These are phyloP conservation scores for Saccharomycopsis babjevae DNA, from an alignment of 805 yeast species.

Conservation along the genomic window DNA sequence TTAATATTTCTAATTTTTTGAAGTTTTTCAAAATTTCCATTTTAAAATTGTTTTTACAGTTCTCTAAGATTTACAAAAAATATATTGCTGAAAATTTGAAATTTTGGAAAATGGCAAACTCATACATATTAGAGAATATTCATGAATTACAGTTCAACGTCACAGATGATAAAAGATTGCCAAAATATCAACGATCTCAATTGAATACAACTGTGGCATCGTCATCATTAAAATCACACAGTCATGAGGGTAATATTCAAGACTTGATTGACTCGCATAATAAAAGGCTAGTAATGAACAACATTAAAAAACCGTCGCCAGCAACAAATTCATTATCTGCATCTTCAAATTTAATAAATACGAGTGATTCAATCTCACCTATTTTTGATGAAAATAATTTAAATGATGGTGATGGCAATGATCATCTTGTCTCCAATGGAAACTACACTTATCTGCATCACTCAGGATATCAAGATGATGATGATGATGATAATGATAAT, in stretches of 20 bases:
- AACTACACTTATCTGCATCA: slow-evolving; percentile 18
- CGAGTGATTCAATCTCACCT: slow-evolving; percentile 6
- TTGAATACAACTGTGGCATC: slow-evolving; percentile 1
- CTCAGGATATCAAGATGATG: slow-evolving; percentile 20
- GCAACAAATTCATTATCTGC: slow-evolving; percentile 10
- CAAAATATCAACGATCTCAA: slow-evolving; percentile 16
- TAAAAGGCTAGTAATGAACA: not conserved
- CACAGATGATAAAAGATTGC: slow-evolving; percentile 16
- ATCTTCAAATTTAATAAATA: slow-evolving; percentile 3
- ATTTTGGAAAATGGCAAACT: slow-evolving; percentile 14
- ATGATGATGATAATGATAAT: slow-evolving; percentile 3
- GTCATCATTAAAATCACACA: not conserved
- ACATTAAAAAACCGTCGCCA: not conserved
- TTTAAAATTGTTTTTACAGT: slow-evolving; percentile 24
- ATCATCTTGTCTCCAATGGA: slow-evolving; percentile 18
- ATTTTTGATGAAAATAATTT: slow-evolving; percentile 6
- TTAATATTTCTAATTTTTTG: slow-evolving; percentile 24
- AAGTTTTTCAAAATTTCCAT: slow-evolving; percentile 24
- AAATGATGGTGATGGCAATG: slow-evolving; percentile 10
- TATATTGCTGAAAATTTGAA: slow-evolving; percentile 26
- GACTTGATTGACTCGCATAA: not conserved
- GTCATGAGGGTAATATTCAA: not conserved
- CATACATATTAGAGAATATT: slow-evolving; percentile 12
- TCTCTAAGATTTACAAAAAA: slow-evolving; percentile 26
- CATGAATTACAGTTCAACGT: slow-evolving; percentile 15